Evolutionary conservation across 2,329 filamentous ascomycete genomes (phyloP).

Genomic region (Aspergillus bombycis): DNA sequence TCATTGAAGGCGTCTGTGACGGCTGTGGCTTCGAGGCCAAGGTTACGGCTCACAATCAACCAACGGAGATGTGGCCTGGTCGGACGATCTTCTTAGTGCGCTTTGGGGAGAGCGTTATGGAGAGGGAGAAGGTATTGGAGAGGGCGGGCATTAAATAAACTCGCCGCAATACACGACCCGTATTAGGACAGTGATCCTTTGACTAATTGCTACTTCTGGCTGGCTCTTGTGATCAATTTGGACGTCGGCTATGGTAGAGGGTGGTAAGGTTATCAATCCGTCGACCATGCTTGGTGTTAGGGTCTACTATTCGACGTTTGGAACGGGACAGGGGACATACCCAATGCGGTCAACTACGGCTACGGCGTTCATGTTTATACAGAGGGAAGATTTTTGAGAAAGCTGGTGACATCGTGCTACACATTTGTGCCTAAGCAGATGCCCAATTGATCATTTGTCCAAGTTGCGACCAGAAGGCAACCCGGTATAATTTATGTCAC

Average conservation of each 20-base stretch:
- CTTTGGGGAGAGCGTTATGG: constrained; percentile 87
- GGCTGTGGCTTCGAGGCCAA: constrained; percentile 85
- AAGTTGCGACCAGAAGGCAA: constrained; percentile 1
- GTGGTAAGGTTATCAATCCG: not conserved
- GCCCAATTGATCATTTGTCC: constrained; percentile 3
- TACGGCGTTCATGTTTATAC: not conserved
- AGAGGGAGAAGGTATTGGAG: constrained; percentile 81
- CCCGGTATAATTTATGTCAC: constrained; percentile 4
- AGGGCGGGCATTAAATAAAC: constrained; percentile 56
- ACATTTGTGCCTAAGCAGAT: constrained; percentile 6
- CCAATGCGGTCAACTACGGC: not conserved
- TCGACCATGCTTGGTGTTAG: constrained; percentile 3
- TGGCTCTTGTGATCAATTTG: not conserved
- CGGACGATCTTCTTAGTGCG: constrained; percentile 95
- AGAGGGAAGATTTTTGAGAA: not conserved
- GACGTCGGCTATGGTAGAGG: not conserved
- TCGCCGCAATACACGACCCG: not conserved
- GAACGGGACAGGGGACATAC: not conserved
- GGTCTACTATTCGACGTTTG: not conserved
- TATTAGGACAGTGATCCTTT: not conserved
- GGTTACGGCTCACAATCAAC: constrained; percentile 82
- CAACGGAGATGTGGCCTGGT: constrained; percentile 85
- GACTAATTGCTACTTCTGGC: not conserved
- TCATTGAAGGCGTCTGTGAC: constrained; percentile 95
- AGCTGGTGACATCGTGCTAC: not conserved